These are phyloP conservation scores for Rhododendron molle DNA, from an alignment of 148 eudicot species.

Conservation along the genomic window DNA sequence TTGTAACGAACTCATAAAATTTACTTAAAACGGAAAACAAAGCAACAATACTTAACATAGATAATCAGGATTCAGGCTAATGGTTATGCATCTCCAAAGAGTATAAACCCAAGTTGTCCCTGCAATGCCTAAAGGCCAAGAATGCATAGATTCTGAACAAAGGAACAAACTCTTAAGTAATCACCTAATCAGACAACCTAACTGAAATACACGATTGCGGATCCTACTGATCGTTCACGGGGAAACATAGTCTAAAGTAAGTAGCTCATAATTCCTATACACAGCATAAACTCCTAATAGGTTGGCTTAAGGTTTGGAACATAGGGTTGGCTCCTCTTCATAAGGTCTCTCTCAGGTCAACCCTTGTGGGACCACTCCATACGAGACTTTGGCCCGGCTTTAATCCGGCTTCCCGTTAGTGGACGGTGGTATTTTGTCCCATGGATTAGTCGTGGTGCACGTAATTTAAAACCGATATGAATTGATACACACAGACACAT, in stretches of 20 bases:
- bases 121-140: background rate
- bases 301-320: background rate
- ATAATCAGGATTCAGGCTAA: background rate
- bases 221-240: background rate
- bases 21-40: background rate
- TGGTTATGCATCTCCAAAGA: background rate
- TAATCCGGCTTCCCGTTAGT: no score
- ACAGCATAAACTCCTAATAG: background rate
- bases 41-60: background rate
- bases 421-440: background rate
- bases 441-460: background rate
- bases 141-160: background rate
- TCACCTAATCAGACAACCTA: background rate
- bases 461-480: background rate
- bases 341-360: background rate
- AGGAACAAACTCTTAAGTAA: background rate
- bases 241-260: background rate
- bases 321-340: background rate
- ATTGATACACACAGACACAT: background rate
- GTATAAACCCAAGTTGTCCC: background rate
- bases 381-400: background rate
- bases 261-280: background rate
- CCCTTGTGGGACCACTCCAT: background rate
- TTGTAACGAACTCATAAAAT: background rate
- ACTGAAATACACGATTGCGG: background rate